phyloP scores from a whole-genome alignment of 108 stramenopile genomes.

The Nitzschia palea region DNA sequence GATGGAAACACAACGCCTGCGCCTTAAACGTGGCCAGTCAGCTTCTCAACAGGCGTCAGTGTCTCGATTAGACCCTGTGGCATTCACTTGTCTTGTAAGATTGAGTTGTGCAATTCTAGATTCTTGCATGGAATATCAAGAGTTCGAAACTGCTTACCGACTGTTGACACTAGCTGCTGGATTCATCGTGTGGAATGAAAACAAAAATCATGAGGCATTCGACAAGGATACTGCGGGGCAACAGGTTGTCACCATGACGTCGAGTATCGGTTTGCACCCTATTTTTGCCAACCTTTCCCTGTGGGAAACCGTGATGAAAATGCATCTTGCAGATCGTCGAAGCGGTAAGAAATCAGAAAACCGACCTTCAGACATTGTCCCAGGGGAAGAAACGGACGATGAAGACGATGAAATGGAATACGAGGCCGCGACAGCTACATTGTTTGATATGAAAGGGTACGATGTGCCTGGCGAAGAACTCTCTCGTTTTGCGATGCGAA shows the following conservation, averaged over 20 bases:
- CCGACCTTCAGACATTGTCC: slow-evolving; percentile 15
- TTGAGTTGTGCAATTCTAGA: slow-evolving; percentile 81
- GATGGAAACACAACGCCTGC: slow-evolving; percentile 54
- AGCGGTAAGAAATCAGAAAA: slow-evolving; percentile 36
- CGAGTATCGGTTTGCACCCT: slow-evolving; percentile 69
- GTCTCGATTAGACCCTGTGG: slow-evolving; percentile 57
- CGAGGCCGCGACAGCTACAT: slow-evolving; percentile 79
- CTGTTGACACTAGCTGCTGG: slow-evolving; percentile 76
- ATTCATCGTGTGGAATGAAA: slow-evolving; percentile 52
- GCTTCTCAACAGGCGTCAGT: slow-evolving; percentile 37
- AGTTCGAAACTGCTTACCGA: slow-evolving; percentile 77
- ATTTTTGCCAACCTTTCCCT: slow-evolving; percentile 80
- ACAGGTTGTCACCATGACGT: slow-evolving; percentile 70
- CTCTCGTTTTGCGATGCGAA: slow-evolving; percentile 73
- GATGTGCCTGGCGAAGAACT: slow-evolving; percentile 80
- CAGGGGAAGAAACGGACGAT: slow-evolving; percentile 30
- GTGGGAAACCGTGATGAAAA: slow-evolving; percentile 68
- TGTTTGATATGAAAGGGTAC: slow-evolving; percentile 90
- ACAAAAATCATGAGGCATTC: slow-evolving; percentile 11
- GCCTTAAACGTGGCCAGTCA: slow-evolving; percentile 33
- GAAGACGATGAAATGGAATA: slow-evolving; percentile 61
- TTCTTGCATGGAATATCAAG: slow-evolving; percentile 71
- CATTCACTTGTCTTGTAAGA: slow-evolving; percentile 76
- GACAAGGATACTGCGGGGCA: slow-evolving; percentile 2
- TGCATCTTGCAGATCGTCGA: slow-evolving; percentile 49